Base-by-base conservation (phyloP, 2,329 filamentous ascomycete genomes). In the Aspergillus fijiensis region DNA sequence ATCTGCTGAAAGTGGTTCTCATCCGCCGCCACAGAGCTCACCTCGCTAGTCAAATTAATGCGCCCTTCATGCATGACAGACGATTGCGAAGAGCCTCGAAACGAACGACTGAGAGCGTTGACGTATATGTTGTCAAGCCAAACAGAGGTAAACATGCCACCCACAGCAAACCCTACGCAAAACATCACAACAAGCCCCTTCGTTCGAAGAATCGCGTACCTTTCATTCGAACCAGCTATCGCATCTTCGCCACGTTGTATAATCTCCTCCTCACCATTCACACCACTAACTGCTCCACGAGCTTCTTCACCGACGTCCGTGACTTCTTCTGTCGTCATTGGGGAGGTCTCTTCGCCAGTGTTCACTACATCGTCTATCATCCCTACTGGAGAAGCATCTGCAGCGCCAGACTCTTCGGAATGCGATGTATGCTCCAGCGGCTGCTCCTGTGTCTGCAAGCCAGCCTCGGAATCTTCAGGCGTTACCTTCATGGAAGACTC, bases 391-490 rank as follows among this genome's bases (percentile, higher is more conserved):
- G 14, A 21, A 16, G 16, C 11, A 35, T 12, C 14, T 16, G 33
- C 11, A 35, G 33, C 3, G 11, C 11, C 33, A 14, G 33, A 35
- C 33, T 35, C 33, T 16, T 12, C 5, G 9, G 7, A 29, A 3
- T 29, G 27, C 14, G 33, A 16, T 16, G 12, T 3, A 35, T 35
- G 33, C 33, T 12, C 33, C 33, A 35, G 33, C 14, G 33, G 14
- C 33, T 35, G 33, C 33, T 16, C 33, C 33, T 35, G 11, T 16
- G 33, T 35, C 14, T 12, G 33, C 33, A 45, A 55, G n/a, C 16
- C 25, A 47, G 39, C 23, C 39, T 55, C 52, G 16, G 31, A 29
- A 16, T 48, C 42, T 3, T 23, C 58, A 48, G 62, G 58, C n/a
- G 52, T 19, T n/a, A 16, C 5, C 39, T 19, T 19, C 6, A 5